A percentile compares a stretch with the other conserved stretches of the same genome.
Evolutionary conservation across 2,329 filamentous ascomycete species (phyloP).

Genomic region (Mycocentrospora acerina): DNA sequence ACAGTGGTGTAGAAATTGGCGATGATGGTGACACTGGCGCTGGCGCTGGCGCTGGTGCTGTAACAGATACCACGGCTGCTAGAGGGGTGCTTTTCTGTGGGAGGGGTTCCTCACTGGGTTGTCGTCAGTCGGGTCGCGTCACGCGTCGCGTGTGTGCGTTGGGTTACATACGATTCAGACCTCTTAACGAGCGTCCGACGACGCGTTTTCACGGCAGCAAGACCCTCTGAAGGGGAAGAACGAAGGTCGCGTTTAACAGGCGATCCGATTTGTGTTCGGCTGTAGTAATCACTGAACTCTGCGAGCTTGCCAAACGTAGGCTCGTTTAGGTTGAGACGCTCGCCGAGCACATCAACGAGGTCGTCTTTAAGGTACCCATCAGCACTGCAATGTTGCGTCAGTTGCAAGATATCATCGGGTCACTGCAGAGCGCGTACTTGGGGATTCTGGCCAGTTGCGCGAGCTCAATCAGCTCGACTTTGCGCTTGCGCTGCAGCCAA

Average conservation of each 20-base stretch:
- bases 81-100: constrained; percentile 43
- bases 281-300: constrained; percentile 74
- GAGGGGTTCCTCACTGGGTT: constrained; percentile 45
- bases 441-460: constrained; percentile 70
- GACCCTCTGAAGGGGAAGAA: constrained; percentile 36
- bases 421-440: constrained; percentile 60
- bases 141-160: constrained; percentile 21
- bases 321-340: constrained; percentile 60
- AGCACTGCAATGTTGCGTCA: constrained; percentile 53
- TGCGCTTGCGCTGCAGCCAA: constrained; percentile 81
- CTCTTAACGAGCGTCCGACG: constrained; percentile 39
- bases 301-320: constrained; percentile 64
- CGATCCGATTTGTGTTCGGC: constrained; percentile 54
- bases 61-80: background rate
- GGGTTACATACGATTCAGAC: constrained; percentile 27
- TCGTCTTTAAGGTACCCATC: constrained; percentile 75
- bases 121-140: constrained; percentile 26
- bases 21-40: no score
- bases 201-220: constrained; percentile 34
- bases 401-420: constrained; percentile 1
- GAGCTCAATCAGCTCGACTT: constrained; percentile 74
- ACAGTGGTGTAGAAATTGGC: no score
- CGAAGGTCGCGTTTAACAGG: constrained; percentile 52
- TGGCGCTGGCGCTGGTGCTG: no score
- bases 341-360: constrained; percentile 57